Conservation (phyloP, 805 yeast species). For the Ogataea siamensis region DNA sequence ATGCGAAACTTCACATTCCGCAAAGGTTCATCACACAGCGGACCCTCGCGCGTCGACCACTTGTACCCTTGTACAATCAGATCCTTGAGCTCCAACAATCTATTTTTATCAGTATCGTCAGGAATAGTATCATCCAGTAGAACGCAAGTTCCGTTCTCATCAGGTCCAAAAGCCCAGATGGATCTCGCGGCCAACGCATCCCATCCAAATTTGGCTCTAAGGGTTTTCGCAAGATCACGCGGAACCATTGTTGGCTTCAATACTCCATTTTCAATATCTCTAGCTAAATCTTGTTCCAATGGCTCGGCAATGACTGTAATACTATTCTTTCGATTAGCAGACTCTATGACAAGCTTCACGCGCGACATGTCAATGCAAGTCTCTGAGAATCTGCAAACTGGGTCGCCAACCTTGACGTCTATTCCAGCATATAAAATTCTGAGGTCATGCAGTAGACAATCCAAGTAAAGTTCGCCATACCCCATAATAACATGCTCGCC, state of each 20-base stretch:
- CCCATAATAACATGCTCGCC: slow-evolving; percentile 84
- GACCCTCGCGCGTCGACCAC: slow-evolving; percentile 86
- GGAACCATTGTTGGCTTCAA: slow-evolving; percentile 33
- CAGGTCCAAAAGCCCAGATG: slow-evolving; percentile 74
- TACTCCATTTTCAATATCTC: slow-evolving; percentile 53
- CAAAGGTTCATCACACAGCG: slow-evolving; percentile 84
- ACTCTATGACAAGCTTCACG: slow-evolving; percentile 60
- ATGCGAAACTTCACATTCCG: slow-evolving; percentile 68
- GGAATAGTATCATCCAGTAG: slow-evolving; percentile 69
- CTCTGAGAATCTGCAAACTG: slow-evolving; percentile 77
- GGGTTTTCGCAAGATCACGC: slow-evolving; percentile 48
- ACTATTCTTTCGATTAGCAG: slow-evolving; percentile 52
- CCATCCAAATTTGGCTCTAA: slow-evolving; percentile 67
- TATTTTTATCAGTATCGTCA: slow-evolving; percentile 61
- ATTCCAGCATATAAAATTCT: slow-evolving; percentile 61
- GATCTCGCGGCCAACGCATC: slow-evolving; percentile 82
- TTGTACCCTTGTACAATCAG: slow-evolving; percentile 73
- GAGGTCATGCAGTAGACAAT: slow-evolving; percentile 76
- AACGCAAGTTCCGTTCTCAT: slow-evolving; percentile 51
- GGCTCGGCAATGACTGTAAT: slow-evolving; percentile 80
- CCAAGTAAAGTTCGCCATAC: slow-evolving; percentile 85
- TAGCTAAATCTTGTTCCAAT: slow-evolving; percentile 49
- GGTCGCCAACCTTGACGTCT: slow-evolving; percentile 80
- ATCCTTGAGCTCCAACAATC: slow-evolving; percentile 45
- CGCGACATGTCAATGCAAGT: slow-evolving; percentile 65